Base-by-base conservation (phyloP, 768 basidiomycete species). In the Amanita jacksonii region DNA sequence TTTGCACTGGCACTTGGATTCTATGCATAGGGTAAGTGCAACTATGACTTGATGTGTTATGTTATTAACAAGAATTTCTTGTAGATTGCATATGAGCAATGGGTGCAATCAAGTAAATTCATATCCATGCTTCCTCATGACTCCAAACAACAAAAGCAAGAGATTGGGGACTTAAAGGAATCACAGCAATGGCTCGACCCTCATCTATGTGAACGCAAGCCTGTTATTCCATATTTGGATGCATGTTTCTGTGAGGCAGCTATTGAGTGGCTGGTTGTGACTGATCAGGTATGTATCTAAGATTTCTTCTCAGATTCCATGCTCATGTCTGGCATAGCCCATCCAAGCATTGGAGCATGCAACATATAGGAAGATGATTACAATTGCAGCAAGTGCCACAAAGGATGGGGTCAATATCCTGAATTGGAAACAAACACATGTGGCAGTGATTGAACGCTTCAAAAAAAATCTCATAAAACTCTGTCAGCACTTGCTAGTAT, bases 341-440 rank as follows among this genome's bases (percentile, higher is more conserved):
- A 46, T 66, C 19, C 32, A 50, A 23, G 60, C 66, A 0, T 49
- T 70, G 6, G 54, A 67, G 24, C 64, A 70, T 45, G 7, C 27
- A 28, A 12, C 27, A 28, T 28, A 6, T 12, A 6, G 12, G 60
- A 44, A 57, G 1, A 65, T 69, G 67, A 63, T 65, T 18, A 44
- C 60, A n/a, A 50, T 65, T 41, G 67, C 68, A 19, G 46, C 66
- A 5, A 45, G 52, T 4, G 66, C 67, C 4, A 62, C 58, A 0
- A n/a, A n/a, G n/a, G 54, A 62, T 19, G 62, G 65, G 1, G 61
- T 71, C 10, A 57, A 53, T 13, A 54, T 71, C 25, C 69, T 62
- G 1, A 42, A 37, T 20, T 50, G 54, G 3, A 60, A 62, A 36
- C 42, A 46, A 4, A 60, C 58, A 0, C 50, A 57, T 0, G 35